phyloP scores from a whole-genome alignment of 768 basidiomycete species.

The Stropharia rugosoannulata region DNA sequence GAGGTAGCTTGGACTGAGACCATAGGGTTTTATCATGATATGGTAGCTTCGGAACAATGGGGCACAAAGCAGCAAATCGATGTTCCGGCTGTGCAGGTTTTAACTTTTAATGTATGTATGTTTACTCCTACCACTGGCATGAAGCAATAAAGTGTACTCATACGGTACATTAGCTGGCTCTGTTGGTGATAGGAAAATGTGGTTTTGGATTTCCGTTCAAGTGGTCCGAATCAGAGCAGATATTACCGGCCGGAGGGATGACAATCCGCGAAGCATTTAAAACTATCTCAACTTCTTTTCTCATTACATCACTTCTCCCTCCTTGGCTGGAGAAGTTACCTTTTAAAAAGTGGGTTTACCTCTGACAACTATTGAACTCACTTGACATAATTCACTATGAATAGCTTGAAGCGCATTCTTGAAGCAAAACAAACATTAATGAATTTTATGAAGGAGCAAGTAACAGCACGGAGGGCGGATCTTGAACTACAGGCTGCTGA shows the following conservation, averaged over 20 bases:
- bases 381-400: conserved; percentile 5
- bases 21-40: conserved; percentile 32
- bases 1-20: conserved; percentile 42
- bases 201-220: conserved; percentile 45
- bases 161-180: conserved; percentile 30
- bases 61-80: conserved; percentile 23
- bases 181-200: conserved; percentile 43
- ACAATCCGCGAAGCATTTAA: conserved; percentile 26
- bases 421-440: conserved; percentile 28
- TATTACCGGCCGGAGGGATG: conserved; percentile 34
- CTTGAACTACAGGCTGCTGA: conserved; percentile 7
- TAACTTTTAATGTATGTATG: conserved; percentile 34
- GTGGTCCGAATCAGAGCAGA: conserved; percentile 37
- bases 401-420: conserved; percentile 1
- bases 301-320: conserved; percentile 27
- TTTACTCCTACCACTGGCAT: no score
- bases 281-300: conserved; percentile 28
- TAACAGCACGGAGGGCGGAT: conserved; percentile 28
- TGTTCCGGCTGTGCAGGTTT: conserved; percentile 28
- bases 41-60: conserved; percentile 39
- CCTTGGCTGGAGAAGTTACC: conserved; percentile 37
- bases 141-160: conserved; percentile 5
- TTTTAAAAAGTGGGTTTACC: conserved; percentile 23
- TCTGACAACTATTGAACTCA: conserved; percentile 5
- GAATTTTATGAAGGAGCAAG: conserved; percentile 36